Conservation (phyloP, 257 asterid species). For the Fraxinus anomala region DNA sequence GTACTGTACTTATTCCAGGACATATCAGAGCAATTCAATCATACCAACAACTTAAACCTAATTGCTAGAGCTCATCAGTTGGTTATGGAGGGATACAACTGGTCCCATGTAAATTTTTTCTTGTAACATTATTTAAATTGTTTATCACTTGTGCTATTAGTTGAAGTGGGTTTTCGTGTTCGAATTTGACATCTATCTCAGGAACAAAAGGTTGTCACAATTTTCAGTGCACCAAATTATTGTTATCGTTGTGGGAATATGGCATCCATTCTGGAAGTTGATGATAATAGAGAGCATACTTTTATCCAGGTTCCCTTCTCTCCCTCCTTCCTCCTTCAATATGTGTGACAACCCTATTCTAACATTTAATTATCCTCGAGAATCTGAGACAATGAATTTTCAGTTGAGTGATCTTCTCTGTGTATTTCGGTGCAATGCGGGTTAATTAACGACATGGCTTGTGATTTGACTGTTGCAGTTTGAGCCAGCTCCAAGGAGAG, state of each 20-base stretch:
- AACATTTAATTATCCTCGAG: background rate
- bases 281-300: conserved; percentile 82
- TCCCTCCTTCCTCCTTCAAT: background rate
- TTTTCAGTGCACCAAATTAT: conserved; percentile 93
- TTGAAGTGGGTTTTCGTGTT: conserved; percentile 15
- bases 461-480: conserved; percentile 49
- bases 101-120: conserved; percentile 78
- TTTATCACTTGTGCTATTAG: background rate
- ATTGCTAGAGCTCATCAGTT: conserved; percentile 98
- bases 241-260: conserved; percentile 97
- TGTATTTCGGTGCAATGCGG: background rate
- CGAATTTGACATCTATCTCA: conserved; percentile 37
- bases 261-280: conserved; percentile 98
- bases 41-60: conserved; percentile 76
- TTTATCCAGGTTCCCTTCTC: conserved; percentile 75
- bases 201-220: conserved; percentile 97
- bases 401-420: background rate
- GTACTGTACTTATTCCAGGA: conserved; percentile 49
- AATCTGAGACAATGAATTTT: background rate
- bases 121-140: background rate
- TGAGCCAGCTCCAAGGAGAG: conserved; percentile 99
- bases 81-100: conserved; percentile 97
- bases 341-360: background rate
- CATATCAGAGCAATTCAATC: conserved; percentile 96
- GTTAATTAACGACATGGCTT: background rate